Conservation (phyloP, 176 grass and related monocot species). For the Triticum dicoccoides region DNA sequence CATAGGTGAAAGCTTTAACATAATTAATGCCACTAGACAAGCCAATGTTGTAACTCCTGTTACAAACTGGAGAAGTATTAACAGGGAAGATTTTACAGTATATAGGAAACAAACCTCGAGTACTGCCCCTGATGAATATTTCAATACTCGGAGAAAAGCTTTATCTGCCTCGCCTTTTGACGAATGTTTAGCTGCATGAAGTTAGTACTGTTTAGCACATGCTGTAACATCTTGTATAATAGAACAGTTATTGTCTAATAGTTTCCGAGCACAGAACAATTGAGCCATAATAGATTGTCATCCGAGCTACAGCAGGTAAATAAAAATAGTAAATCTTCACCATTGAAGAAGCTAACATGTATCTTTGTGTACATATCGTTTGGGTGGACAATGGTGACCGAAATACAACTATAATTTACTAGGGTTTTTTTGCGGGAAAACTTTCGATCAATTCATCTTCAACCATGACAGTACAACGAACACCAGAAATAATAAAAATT, state of each 20-base stretch:
- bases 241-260: not conserved
- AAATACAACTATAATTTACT: not conserved
- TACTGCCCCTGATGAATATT: conserved; percentile 95
- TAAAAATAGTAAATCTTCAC: not conserved
- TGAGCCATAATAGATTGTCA: not conserved
- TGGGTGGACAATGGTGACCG: not conserved
- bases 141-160: conserved; percentile 84
- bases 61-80: conserved; percentile 2
- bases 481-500: too few relatives aligned
- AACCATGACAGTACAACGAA: too few relatives aligned
- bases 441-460: too few relatives aligned
- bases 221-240: conserved; percentile 3
- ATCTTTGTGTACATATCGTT: not conserved
- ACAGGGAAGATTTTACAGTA: conserved; percentile 18
- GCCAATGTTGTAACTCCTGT: not conserved
- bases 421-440: too few relatives aligned
- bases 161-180: conserved; percentile 66
- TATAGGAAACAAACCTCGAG: conserved; percentile 77
- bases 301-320: conserved; percentile 1
- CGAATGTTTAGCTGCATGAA: conserved; percentile 74
- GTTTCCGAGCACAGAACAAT: conserved; percentile 2
- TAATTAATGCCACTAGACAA: conserved; percentile 14
- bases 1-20: conserved; percentile 14
- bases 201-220: conserved; percentile 29
- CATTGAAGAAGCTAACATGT: not conserved